phyloP scores from a whole-genome alignment of 345 rosid genomes.

The Eucalyptus dawsonii region DNA sequence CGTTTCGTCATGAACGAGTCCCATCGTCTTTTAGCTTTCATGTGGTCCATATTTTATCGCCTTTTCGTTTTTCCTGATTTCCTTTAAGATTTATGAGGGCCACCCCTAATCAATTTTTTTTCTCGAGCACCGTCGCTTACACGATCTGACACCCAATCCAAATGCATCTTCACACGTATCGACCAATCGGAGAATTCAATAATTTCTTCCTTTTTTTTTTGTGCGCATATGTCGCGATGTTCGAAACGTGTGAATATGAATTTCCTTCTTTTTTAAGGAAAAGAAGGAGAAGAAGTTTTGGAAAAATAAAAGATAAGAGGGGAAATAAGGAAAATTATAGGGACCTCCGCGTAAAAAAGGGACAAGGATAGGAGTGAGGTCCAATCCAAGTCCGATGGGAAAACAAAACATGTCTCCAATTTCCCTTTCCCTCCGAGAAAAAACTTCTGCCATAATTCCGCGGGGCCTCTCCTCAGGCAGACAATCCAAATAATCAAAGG shows the following conservation, averaged over 20 bases:
- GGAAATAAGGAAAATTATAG: background rate
- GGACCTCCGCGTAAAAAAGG: background rate
- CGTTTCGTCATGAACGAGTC: background rate
- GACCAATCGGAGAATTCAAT: background rate
- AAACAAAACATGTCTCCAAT: background rate
- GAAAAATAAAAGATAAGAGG: background rate
- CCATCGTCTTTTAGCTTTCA: background rate
- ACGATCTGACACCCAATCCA: background rate
- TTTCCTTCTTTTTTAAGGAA: background rate
- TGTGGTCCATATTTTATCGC: background rate
- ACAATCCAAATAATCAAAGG: background rate
- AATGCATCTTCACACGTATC: background rate
- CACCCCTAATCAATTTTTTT: background rate
- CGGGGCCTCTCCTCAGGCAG: background rate
- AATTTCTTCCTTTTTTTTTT: background rate
- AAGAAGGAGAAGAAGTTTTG: no score
- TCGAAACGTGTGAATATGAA: background rate
- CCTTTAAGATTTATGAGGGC: background rate
- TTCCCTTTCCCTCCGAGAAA: background rate
- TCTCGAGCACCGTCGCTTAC: background rate
- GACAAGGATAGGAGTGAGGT: background rate
- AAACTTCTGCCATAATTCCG: background rate
- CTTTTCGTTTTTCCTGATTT: background rate
- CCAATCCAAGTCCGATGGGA: background rate
- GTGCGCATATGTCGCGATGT: background rate